Percentiles rank a stretch among this genome's conserved stretches.
These are phyloP conservation scores for Erythrobasidium hasegawianum DNA, from an alignment of 1,284 basidiomycete species.

Conservation along the genomic window DNA sequence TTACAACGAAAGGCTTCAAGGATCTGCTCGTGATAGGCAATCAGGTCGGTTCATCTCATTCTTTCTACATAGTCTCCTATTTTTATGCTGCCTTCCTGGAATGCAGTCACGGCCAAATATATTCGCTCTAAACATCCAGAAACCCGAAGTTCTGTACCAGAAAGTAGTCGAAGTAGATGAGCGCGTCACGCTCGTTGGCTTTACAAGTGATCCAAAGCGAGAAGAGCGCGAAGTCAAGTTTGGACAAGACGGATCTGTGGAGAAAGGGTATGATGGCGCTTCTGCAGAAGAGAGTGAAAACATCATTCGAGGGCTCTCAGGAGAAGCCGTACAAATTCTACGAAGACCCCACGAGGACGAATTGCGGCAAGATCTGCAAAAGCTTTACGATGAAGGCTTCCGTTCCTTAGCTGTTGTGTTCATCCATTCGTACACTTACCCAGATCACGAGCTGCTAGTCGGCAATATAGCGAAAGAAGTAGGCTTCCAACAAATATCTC, in stretches of 20 bases:
- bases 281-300: slow-evolving; percentile 62
- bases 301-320: slow-evolving; percentile 63
- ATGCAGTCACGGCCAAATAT: slow-evolving; percentile 73
- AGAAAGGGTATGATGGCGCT: slow-evolving; percentile 65
- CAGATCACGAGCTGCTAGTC: slow-evolving; percentile 61
- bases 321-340: slow-evolving; percentile 85
- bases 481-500: slow-evolving; percentile 82
- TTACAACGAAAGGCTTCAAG: slow-evolving; percentile 87
- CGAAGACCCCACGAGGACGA: slow-evolving; percentile 61
- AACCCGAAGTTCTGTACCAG: slow-evolving; percentile 73
- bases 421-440: slow-evolving; percentile 85
- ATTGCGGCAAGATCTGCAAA: slow-evolving; percentile 58
- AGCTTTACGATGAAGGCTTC: slow-evolving; percentile 70
- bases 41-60: slow-evolving; percentile 68
- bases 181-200: slow-evolving; percentile 84
- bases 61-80: background rate
- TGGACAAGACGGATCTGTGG: slow-evolving; percentile 51
- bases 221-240: slow-evolving; percentile 72
- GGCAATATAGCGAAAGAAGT: slow-evolving; percentile 68
- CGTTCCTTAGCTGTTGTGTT: slow-evolving; percentile 80
- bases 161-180: slow-evolving; percentile 86
- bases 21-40: slow-evolving; percentile 89
- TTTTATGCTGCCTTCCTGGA: slow-evolving; percentile 50
- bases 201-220: slow-evolving; percentile 78
- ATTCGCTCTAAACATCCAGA: slow-evolving; percentile 53